A percentile compares a stretch with the other conserved stretches of the same genome.
Conservation (phyloP, 202 grass and related monocot genomes). For the Panicum virgatum region DNA sequence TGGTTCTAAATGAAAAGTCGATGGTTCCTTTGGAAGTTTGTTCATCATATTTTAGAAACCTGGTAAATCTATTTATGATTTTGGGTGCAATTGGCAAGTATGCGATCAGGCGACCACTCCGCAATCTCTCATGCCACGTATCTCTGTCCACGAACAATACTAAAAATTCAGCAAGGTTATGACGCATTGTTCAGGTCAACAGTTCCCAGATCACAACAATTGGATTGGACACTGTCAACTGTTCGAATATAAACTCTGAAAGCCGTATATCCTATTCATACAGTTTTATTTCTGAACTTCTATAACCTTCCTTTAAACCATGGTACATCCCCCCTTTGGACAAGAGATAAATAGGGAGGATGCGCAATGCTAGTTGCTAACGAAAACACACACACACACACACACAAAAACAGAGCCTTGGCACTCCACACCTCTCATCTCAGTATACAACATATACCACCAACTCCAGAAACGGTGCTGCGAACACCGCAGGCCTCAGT, state of each 20-base stretch:
- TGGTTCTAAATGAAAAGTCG: too few relatives aligned
- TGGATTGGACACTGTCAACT: neutral
- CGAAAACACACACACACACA: neutral
- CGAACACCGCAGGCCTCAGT: neutral
- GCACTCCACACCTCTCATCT: constrained; percentile 17
- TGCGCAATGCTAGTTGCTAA: constrained; percentile 11
- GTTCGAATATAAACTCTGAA: neutral
- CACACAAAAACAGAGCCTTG: neutral
- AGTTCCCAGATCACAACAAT: neutral
- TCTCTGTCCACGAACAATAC: neutral
- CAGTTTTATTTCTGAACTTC: constrained; percentile 16
- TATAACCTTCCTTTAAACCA: too few relatives aligned
- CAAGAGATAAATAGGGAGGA: constrained; percentile 5
- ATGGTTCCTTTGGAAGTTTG: too few relatives aligned
- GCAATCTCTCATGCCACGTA: too few relatives aligned
- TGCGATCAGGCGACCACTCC: too few relatives aligned
- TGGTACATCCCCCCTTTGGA: too few relatives aligned
- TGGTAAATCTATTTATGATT: too few relatives aligned
- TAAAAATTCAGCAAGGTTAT: too few relatives aligned
- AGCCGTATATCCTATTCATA: constrained; percentile 1
- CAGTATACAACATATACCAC: constrained; percentile 39
- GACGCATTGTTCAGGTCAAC: too few relatives aligned
- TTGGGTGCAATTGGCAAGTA: too few relatives aligned
- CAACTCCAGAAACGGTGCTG: constrained; percentile 29
- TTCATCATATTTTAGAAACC: too few relatives aligned